These are phyloP conservation scores for Cerrena zonata DNA, from an alignment of 1,284 basidiomycete genomes.

Conservation along the genomic window DNA sequence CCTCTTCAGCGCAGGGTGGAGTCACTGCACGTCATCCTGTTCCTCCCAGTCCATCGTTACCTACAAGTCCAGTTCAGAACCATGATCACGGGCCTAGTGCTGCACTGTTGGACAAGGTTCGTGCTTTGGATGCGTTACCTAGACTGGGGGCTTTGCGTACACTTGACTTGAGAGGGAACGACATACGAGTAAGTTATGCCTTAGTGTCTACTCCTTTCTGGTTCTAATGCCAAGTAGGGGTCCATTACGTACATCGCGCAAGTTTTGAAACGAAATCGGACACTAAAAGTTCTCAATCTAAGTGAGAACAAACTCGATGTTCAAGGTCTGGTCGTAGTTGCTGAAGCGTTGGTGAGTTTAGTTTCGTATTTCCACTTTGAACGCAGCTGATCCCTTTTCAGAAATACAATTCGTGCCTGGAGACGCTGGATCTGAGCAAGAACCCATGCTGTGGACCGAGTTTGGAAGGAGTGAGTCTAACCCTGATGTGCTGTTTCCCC, in stretches of 20 bases:
- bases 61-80: constrained; percentile 8
- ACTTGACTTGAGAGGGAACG: constrained; percentile 87
- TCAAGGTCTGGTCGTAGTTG: constrained; percentile 72
- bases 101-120: constrained; percentile 71
- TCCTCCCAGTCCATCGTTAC: constrained; percentile 15
- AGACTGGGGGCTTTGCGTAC: constrained; percentile 81
- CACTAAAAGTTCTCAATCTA: constrained; percentile 88
- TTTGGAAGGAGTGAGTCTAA: constrained; percentile 79
- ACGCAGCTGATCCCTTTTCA: constrained; percentile 24
- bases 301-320: constrained; percentile 91
- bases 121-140: constrained; percentile 80
- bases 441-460: constrained; percentile 90
- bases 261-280: constrained; percentile 92
- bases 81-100: constrained; percentile 58
- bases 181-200: constrained; percentile 64
- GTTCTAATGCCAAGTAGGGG: constrained; percentile 35
- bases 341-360: constrained; percentile 76
- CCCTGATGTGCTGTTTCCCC: background rate
- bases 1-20: constrained; percentile 71
- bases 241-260: constrained; percentile 90
- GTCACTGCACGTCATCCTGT: constrained; percentile 64
- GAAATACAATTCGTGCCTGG: constrained; percentile 93
- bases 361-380: constrained; percentile 1
- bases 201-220: constrained; percentile 3
- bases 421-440: constrained; percentile 87